A percentile compares a stretch with the other conserved stretches of the same genome.
Conservation (phyloP, 2,329 filamentous ascomycete genomes). For the Aspergillus sojae region DNA sequence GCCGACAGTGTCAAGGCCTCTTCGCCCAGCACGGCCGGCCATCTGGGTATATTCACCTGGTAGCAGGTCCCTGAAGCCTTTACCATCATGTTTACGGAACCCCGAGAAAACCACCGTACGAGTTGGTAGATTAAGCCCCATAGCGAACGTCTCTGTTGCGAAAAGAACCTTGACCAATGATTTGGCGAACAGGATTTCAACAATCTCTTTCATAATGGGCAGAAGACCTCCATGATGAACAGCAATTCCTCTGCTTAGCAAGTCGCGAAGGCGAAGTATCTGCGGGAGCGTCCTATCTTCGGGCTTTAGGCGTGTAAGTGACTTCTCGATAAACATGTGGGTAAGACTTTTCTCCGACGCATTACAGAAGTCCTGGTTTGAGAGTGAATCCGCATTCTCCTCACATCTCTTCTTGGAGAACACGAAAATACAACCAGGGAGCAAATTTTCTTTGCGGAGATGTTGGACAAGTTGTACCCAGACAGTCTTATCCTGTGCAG, state of each 20-base stretch:
- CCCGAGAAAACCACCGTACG: slow-evolving; percentile 97
- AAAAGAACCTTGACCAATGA: slow-evolving; percentile 96
- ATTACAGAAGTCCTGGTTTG: slow-evolving; percentile 93
- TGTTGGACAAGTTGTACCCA: slow-evolving; percentile 97
- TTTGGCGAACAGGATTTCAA: slow-evolving; percentile 94
- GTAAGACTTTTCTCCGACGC: slow-evolving; percentile 93
- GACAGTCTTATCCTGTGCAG: slow-evolving; percentile 90
- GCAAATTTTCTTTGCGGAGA: slow-evolving; percentile 79
- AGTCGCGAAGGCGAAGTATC: slow-evolving; percentile 81
- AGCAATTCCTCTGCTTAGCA: slow-evolving; percentile 85
- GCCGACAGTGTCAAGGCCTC: slow-evolving; percentile 89
- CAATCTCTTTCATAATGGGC: slow-evolving; percentile 96
- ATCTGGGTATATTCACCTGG: slow-evolving; percentile 99
- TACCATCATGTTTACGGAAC: slow-evolving; percentile 93
- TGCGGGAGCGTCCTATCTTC: slow-evolving; percentile 91
- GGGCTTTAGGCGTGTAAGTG: slow-evolving; percentile 83
- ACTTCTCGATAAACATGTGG: slow-evolving; percentile 97
- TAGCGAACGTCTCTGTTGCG: slow-evolving; percentile 96
- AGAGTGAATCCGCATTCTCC: slow-evolving; percentile 92
- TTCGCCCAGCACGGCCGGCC: slow-evolving; percentile 90
- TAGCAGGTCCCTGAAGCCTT: slow-evolving; percentile 84
- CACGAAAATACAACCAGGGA: slow-evolving; percentile 95
- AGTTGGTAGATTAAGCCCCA: slow-evolving; percentile 95
- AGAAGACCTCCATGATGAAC: slow-evolving; percentile 94
- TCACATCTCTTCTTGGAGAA: slow-evolving; percentile 98